phyloP scores from a whole-genome alignment of 148 eudicot genomes.

The Linanthus parryae region DNA sequence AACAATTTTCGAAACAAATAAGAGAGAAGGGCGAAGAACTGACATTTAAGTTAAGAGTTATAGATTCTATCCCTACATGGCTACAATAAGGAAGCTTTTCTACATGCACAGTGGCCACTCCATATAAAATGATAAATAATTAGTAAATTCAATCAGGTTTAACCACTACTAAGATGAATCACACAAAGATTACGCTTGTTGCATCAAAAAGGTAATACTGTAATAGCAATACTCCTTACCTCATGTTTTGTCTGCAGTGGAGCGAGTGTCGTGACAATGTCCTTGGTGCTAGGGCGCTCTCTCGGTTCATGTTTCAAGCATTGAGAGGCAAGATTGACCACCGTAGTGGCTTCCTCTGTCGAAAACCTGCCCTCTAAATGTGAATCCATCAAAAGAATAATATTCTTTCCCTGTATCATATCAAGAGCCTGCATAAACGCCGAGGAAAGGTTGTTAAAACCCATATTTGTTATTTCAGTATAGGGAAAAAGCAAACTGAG shows the following conservation, averaged over 20 bases:
- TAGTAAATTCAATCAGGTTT: too few relatives aligned
- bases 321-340: slow-evolving; percentile 53
- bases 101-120: too few relatives aligned
- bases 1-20: too few relatives aligned
- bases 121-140: too few relatives aligned
- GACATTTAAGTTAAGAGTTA: too few relatives aligned
- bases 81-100: too few relatives aligned
- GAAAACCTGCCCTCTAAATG: slow-evolving; percentile 30
- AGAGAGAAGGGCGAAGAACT: too few relatives aligned
- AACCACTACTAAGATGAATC: too few relatives aligned
- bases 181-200: too few relatives aligned
- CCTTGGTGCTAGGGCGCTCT: slow-evolving; percentile 51
- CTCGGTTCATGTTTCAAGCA: slow-evolving; percentile 70
- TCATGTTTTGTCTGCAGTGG: slow-evolving; percentile 44
- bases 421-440: slow-evolving; percentile 45
- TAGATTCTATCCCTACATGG: too few relatives aligned
- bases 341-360: slow-evolving; percentile 26
- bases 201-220: too few relatives aligned
- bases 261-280: slow-evolving; percentile 47
- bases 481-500: background rate
- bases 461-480: background rate
- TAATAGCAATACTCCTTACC: slow-evolving; percentile 24
- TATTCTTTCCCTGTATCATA: slow-evolving; percentile 63
- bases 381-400: slow-evolving; percentile 27
- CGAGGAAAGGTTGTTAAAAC: slow-evolving; percentile 1